Conservation (phyloP, 495 filamentous ascomycete species). For the Aspergillus leporis region DNA sequence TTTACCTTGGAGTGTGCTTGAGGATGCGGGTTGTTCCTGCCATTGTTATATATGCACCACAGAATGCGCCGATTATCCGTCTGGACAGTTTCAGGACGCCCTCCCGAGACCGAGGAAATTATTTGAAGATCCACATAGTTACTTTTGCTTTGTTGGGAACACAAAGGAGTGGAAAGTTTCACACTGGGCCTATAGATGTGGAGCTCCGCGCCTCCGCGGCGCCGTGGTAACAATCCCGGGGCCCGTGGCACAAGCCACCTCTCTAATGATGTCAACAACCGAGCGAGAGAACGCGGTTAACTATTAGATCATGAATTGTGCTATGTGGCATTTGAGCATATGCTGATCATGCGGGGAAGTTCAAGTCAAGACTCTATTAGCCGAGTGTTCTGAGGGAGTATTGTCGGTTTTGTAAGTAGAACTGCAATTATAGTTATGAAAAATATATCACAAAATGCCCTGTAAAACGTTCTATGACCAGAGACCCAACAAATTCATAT, state of each 20-base stretch:
- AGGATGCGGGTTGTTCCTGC: not conserved
- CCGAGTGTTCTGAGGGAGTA: not conserved
- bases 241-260: not conserved
- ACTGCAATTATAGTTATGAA: not conserved
- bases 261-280: not conserved
- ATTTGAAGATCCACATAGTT: not conserved
- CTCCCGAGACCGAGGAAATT: not conserved
- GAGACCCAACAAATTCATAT: too few species aligned
- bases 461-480: not conserved
- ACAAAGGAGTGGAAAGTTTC: not conserved
- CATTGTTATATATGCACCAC: not conserved
- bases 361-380: not conserved
- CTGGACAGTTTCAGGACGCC: not conserved
- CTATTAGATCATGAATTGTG: too few species aligned
- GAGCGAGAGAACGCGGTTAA: not conserved
- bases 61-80: not conserved
- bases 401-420: not conserved
- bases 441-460: not conserved
- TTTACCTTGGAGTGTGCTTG: too few species aligned
- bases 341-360: not conserved
- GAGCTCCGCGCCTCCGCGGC: slow-evolving; percentile 7
- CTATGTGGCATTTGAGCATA: too few species aligned
- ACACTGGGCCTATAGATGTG: not conserved
- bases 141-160: not conserved
- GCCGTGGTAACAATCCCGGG: not conserved